Conservation (phyloP, 2,329 filamentous ascomycete genomes). For the Hypoxylon sp. region DNA sequence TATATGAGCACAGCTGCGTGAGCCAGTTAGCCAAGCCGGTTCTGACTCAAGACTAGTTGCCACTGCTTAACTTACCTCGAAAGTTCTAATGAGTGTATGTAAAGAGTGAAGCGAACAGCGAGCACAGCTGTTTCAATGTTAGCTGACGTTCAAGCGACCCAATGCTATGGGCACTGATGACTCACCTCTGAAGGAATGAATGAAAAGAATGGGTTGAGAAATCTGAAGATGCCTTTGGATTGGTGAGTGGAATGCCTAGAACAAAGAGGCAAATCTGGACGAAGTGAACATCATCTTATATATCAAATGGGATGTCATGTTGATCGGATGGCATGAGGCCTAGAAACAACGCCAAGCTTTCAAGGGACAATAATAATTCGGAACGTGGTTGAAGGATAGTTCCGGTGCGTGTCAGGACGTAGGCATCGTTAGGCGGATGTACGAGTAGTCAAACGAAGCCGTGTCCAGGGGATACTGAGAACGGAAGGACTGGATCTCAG, state of each 20-base stretch:
- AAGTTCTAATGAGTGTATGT: constrained; percentile 54
- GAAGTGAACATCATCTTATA: constrained; percentile 55
- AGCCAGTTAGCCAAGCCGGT: constrained; percentile 40
- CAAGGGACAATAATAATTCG: constrained; percentile 51
- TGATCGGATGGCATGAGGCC: constrained; percentile 45
- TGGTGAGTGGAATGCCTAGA: constrained; percentile 51
- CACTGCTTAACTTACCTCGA: constrained; percentile 52
- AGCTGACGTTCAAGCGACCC: constrained; percentile 31
- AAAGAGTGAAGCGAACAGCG: constrained; percentile 61
- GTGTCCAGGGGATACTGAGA: constrained; percentile 41
- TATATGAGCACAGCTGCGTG: constrained; percentile 60
- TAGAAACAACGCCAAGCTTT: constrained; percentile 48
- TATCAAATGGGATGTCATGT: constrained; percentile 45
- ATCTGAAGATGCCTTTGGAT: constrained; percentile 53
- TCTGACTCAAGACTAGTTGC: not conserved
- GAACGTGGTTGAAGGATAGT: constrained; percentile 54
- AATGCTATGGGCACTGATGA: constrained; percentile 1
- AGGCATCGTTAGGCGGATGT: constrained; percentile 44
- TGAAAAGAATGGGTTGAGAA: constrained; percentile 53
- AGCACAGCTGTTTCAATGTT: constrained; percentile 59
- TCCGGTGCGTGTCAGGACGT: constrained; percentile 59
- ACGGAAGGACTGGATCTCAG: constrained; percentile 36
- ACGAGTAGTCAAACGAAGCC: constrained; percentile 47
- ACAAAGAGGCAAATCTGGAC: constrained; percentile 43
- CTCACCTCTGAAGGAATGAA: constrained; percentile 63